Percentiles rank a stretch among this genome's conserved stretches.
Evolutionary conservation across 352 stramenopile genomes (phyloP).

Genomic region (Globisporangium echinulatum): DNA sequence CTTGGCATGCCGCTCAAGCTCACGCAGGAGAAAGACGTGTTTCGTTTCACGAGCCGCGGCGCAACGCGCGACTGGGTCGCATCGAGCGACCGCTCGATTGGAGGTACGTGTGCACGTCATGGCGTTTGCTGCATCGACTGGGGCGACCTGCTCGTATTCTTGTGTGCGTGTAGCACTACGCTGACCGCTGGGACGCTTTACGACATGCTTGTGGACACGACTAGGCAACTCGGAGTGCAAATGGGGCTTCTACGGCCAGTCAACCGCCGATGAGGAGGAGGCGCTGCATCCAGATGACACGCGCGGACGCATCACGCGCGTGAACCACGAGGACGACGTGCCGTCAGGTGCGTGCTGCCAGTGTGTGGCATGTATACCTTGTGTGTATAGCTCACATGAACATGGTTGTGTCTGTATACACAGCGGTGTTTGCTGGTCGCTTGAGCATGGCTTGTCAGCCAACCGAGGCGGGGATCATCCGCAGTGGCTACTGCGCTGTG

Average conservation of each 20-base stretch:
- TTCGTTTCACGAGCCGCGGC: constrained; percentile 58
- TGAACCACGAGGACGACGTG: constrained; percentile 50
- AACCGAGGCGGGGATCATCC: constrained; percentile 68
- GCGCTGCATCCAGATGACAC: constrained; percentile 12
- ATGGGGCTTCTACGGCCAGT: constrained; percentile 54
- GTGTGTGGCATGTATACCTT: neutral
- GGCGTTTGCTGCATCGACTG: too few relatives aligned
- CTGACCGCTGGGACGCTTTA: neutral
- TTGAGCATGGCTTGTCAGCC: constrained; percentile 73
- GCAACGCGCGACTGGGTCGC: constrained; percentile 52
- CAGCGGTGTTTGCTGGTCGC: constrained; percentile 66
- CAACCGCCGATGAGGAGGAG: constrained; percentile 3
- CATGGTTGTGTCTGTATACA: neutral
- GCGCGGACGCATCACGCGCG: constrained; percentile 27
- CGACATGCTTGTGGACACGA: neutral
- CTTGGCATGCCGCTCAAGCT: constrained; percentile 73
- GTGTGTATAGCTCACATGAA: too few relatives aligned
- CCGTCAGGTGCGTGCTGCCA: constrained; percentile 29
- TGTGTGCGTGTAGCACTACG: neutral
- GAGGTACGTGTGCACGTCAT: constrained; percentile 27
- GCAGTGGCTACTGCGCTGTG: constrained; percentile 82
- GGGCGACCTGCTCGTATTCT: too few relatives aligned
- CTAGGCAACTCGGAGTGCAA: constrained; percentile 59
- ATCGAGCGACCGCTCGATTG: constrained; percentile 74
- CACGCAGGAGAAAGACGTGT: constrained; percentile 68